Base-by-base conservation (phyloP, 2,329 filamentous ascomycete species). In the Trichothecium sympodiale region DNA sequence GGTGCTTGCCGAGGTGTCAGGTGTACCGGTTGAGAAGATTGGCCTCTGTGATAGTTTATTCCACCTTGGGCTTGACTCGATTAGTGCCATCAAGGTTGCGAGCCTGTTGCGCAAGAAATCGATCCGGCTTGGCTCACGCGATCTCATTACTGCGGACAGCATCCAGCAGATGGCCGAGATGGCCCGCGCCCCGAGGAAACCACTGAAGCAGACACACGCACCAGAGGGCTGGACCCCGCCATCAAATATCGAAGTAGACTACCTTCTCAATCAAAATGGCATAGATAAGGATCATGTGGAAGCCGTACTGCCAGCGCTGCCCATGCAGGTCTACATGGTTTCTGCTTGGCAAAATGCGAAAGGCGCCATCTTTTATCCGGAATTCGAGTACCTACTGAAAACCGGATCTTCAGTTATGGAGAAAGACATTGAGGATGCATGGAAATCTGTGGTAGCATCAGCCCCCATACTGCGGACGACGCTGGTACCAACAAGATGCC, bases 41-140 rank as follows among this genome's bases (percentile, higher is more conserved):
- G 56, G 60, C 3, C 67, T 66, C 37, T 62, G 66, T 1, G 71
- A 77, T 34, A 84, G 71, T 0, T 71, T 94, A 10, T 94, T 91
- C 54, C 79, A 91, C 43, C 67, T 95, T 2, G 88, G 88, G 0
- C 72, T 95, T 2, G 88, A 95, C 53, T 95, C 88, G 0, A 94
- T 95, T 54, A 89, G 80, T 43, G 81, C 86, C 2, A 91, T 95
- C 60, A 93, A 91, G 49, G 77, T 87, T 4, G 76, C 78, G 8
- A 71, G 80, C 0, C 62, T 87, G 7, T 61, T 95, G 4, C 77
- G 74, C 29, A 81, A 73, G 44, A 58, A 67, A 29, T 72, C 67
- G 0, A 56, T 94, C 7, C 56, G 60, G 10, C 54, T 94, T 1
- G 68, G 69, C 25, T 81, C 89, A 3, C 78, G 81, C 29, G 74